Evolutionary conservation across 2,329 filamentous ascomycete genomes (phyloP).

Genomic region (Colletotrichum chrysophilum): DNA sequence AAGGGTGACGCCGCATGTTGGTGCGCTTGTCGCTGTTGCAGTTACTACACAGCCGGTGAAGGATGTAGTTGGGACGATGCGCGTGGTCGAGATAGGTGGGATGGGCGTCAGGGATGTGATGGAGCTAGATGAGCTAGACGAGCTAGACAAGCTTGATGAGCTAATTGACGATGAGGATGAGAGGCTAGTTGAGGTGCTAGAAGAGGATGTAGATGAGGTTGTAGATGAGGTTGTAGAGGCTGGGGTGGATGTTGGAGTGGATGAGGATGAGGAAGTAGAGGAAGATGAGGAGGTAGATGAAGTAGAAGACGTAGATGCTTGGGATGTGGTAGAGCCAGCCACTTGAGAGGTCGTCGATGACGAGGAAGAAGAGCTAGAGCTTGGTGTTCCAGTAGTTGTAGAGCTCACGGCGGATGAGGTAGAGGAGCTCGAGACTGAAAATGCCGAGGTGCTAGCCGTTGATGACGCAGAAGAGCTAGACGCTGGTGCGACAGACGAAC

Average conservation of each 20-base stretch:
- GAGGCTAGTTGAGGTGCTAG: background rate
- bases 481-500: background rate
- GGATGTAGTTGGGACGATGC: background rate
- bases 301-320: background rate
- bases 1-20: background rate
- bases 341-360: background rate
- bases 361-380: background rate
- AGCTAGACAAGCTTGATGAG: background rate
- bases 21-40: background rate
- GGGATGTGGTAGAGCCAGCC: background rate
- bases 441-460: background rate
- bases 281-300: background rate
- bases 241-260: fast-evolving
- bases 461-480: background rate
- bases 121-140: background rate
- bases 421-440: background rate
- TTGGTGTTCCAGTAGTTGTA: background rate
- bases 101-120: background rate
- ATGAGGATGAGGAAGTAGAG: background rate
- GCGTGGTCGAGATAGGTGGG: background rate
- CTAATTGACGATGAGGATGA: background rate
- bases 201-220: background rate
- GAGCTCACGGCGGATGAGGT: background rate
- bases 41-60: background rate
- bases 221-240: background rate